These are phyloP conservation scores for Saccharomyces hybrid DNA, from an alignment of 1,139 yeast species.

Conservation along the genomic window DNA sequence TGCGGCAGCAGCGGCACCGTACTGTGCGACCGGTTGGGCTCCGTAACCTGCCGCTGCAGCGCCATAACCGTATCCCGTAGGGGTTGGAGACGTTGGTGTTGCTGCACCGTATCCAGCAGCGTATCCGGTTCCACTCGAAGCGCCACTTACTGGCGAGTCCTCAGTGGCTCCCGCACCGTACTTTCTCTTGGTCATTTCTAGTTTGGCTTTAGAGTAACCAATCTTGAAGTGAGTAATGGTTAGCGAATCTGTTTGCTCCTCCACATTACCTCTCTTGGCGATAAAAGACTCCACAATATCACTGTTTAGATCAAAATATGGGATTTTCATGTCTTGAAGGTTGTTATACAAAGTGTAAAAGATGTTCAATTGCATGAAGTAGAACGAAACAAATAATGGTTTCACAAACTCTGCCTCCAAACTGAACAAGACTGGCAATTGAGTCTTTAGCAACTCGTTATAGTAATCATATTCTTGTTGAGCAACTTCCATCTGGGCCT, in stretches of 20 bases:
- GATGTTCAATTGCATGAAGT: conserved; percentile 95
- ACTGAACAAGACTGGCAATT: conserved; percentile 77
- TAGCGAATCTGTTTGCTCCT: conserved; percentile 79
- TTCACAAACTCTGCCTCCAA: conserved; percentile 87
- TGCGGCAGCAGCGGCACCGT: conserved; percentile 5
- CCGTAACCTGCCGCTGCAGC: conserved; percentile 26
- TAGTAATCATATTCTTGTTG: conserved; percentile 94
- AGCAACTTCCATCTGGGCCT: conserved; percentile 83
- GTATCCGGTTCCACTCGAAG: conserved; percentile 30
- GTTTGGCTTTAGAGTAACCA: conserved; percentile 77
- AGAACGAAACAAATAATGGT: conserved; percentile 88
- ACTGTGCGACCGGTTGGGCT: conserved; percentile 6
- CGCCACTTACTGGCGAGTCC: conserved; percentile 12
- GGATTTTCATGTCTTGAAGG: conserved; percentile 94
- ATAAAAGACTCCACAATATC: conserved; percentile 78
- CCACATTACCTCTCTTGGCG: conserved; percentile 81
- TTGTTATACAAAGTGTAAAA: conserved; percentile 84
- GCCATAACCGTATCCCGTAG: conserved; percentile 19
- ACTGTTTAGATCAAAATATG: conserved; percentile 78
- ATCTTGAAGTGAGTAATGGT: conserved; percentile 83
- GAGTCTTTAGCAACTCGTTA: conserved; percentile 87
- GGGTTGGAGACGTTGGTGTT: conserved; percentile 22
- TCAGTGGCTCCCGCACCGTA: conserved; percentile 44
- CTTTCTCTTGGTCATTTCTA: conserved; percentile 74
- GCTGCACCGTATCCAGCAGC: conserved; percentile 9